These are phyloP conservation scores for Nannizzia gypsea DNA, from an alignment of 2,329 filamentous ascomycete genomes.

Conservation along the genomic window DNA sequence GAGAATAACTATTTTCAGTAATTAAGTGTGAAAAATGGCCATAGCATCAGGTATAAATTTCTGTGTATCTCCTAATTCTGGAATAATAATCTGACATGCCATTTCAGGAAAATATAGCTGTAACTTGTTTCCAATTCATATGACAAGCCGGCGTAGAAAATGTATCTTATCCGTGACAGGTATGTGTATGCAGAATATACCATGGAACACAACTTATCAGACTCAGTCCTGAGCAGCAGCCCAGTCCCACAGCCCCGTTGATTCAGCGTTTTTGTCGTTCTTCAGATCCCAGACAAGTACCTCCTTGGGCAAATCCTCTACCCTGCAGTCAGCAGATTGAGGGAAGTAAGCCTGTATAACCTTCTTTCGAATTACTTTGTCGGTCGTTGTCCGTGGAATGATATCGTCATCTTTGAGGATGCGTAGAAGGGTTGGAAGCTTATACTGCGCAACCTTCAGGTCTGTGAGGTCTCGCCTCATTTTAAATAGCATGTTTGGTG, in stretches of 20 bases:
- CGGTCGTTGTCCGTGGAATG: conserved; percentile 4
- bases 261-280: neutral
- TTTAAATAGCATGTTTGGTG: conserved; percentile 6
- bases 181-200: neutral
- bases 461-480: conserved; percentile 10
- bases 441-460: neutral
- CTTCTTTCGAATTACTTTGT: conserved; percentile 7
- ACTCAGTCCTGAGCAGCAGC: neutral
- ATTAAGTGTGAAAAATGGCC: too few species aligned
- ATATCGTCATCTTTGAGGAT: conserved; percentile 9
- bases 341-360: conserved; percentile 7
- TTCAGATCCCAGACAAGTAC: conserved; percentile 2
- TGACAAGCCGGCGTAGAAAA: too few species aligned
- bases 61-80: too few species aligned
- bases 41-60: too few species aligned
- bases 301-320: conserved; percentile 2
- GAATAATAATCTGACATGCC: neutral
- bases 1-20: neutral
- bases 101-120: neutral
- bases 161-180: neutral
- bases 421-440: conserved; percentile 12
- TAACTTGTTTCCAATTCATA: neutral
- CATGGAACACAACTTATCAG: neutral
- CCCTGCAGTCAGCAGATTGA: neutral
- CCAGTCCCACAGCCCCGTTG: neutral